Evolutionary conservation across 305 asterid species (phyloP).

Genomic region (Plantago lanceolata): DNA sequence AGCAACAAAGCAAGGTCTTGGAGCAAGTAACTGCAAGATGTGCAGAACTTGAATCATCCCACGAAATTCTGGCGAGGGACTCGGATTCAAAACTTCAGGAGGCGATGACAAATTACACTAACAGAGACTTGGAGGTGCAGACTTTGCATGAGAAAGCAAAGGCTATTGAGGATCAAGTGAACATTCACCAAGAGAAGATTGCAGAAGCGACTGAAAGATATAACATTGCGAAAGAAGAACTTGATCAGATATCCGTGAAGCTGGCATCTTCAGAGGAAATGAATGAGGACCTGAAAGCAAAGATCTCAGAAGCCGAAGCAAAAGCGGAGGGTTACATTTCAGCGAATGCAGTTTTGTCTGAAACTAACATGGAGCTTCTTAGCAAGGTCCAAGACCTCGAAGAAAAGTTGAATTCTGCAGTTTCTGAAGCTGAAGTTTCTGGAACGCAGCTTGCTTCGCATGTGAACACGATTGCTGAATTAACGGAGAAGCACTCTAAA

Average conservation of each 20-base stretch:
- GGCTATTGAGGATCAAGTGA: slow-evolving; percentile 59
- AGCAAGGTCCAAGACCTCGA: slow-evolving; percentile 53
- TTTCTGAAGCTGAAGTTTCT: slow-evolving; percentile 52
- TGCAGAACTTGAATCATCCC: slow-evolving; percentile 59
- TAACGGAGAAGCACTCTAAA: slow-evolving; percentile 59
- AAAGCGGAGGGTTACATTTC: slow-evolving; percentile 45
- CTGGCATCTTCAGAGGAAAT: slow-evolving; percentile 49
- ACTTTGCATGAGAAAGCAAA: slow-evolving; percentile 50
- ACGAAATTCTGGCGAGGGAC: slow-evolving; percentile 49
- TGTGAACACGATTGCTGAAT: slow-evolving; percentile 49
- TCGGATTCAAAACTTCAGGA: slow-evolving; percentile 64
- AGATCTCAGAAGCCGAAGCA: slow-evolving; percentile 55
- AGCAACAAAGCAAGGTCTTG: slow-evolving; percentile 48
- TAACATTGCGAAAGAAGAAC: slow-evolving; percentile 46
- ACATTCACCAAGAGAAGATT: slow-evolving; percentile 53
- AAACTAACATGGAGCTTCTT: slow-evolving; percentile 50
- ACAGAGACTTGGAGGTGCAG: slow-evolving; percentile 68
- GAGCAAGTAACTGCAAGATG: slow-evolving; percentile 52
- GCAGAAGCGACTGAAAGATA: slow-evolving; percentile 53
- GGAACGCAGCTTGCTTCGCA: slow-evolving; percentile 54
- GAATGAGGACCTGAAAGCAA: slow-evolving; percentile 45
- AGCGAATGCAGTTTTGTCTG: slow-evolving; percentile 55
- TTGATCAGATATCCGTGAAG: slow-evolving; percentile 48
- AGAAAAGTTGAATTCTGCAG: slow-evolving; percentile 37
- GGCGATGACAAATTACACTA: slow-evolving; percentile 48